Evolutionary conservation across 78 protist species (phyloP), one percentile per base, ranked within the genome.

Genomic region (Speleostelium caveatum): DNA sequence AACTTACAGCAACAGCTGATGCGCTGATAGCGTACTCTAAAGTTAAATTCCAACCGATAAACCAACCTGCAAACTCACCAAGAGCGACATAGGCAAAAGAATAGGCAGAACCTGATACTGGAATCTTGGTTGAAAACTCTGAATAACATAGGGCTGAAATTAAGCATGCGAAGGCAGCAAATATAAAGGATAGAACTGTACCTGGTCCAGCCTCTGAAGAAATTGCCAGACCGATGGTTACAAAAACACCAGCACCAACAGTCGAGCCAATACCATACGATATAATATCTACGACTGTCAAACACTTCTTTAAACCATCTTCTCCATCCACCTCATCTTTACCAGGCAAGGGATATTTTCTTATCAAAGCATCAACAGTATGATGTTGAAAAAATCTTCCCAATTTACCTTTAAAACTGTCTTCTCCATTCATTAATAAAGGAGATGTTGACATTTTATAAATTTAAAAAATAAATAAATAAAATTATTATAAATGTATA

Each of bases 191-290:
- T 36, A 95, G 26, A 6, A 76, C n/a, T 3, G 94, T 63, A 60
- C 92, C 94, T 0, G 97, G 97, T 32, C 97, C 97, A 4, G 97
- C 95, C 8, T 45, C 14, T 0, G 62, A 3, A 10, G 28, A 26
- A 12, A 91, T 80, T 17, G 93, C 97, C 49, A 72, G 35, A 39
- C 97, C 97, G 10, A 86, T 76, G 19, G 92, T 26, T 14, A 95
- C 97, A 73, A 95, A 95, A 4, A 95, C 94, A 33, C 97, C 97
- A 4, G 97, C 93, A 38, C 96, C 89, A 19, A 92, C 86, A 0
- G 95, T 83, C 12, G 58, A 17, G 77, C 88, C 95, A 28, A 92
- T 41, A 78, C 94, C 95, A 77, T 92, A 92, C 24, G 87, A 75
- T 28, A 92, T 73, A 55, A 92, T 75, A 83, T 92, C 95, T 16